phyloP scores from a whole-genome alignment of 2,329 filamentous ascomycete genomes.

The Leptographium procerum region DNA sequence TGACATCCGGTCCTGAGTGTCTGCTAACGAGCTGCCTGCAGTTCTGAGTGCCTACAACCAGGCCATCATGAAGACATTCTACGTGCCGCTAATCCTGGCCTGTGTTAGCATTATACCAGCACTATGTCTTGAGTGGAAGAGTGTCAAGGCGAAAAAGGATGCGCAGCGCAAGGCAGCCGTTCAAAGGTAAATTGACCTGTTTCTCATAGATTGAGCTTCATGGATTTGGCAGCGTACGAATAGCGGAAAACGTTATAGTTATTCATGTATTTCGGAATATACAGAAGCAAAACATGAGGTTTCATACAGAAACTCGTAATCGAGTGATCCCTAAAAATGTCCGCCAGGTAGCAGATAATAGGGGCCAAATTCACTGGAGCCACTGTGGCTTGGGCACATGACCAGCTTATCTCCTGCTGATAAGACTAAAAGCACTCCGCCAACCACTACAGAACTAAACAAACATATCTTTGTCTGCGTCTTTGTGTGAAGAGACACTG shows the following conservation, averaged over 20 bases:
- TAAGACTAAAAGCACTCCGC: neutral
- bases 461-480: neutral
- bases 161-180: neutral
- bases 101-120: neutral
- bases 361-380: neutral
- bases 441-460: neutral
- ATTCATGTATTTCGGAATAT: too few species aligned
- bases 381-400: neutral
- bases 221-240: too few species aligned
- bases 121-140: neutral
- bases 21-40: conserved; percentile 17
- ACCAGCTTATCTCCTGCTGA: neutral
- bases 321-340: too few species aligned
- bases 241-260: too few species aligned
- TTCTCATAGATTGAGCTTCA: too few species aligned
- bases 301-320: too few species aligned
- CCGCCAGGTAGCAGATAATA: too few species aligned
- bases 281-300: too few species aligned
- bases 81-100: neutral
- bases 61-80: neutral
- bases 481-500: neutral
- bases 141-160: too few species aligned
- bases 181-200: too few species aligned
- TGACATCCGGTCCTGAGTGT: conserved; percentile 23
- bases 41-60: conserved; percentile 24